Evolutionary conservation across 805 yeast species (phyloP).

Genomic region (Candida lessepsii): DNA sequence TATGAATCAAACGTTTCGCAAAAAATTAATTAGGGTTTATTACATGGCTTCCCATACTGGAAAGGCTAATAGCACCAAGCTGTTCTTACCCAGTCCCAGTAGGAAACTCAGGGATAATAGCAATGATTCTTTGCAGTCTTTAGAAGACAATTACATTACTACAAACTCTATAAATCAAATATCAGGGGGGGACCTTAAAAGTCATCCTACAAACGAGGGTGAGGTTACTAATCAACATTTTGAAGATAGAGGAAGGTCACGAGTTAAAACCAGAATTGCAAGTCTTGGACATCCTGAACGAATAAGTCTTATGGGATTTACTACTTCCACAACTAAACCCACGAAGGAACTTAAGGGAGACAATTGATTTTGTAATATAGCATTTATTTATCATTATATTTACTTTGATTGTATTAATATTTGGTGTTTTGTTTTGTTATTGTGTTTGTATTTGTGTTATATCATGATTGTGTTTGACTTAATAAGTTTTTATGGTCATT

Average conservation of each 20-base stretch:
- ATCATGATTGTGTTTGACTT: background rate
- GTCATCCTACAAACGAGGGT: background rate
- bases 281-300: constrained; percentile 26
- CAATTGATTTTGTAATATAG: constrained; percentile 40
- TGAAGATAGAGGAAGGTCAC: constrained; percentile 23
- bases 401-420: background rate
- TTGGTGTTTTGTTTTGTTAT: too few relatives aligned
- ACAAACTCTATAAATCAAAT: too few relatives aligned
- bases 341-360: constrained; percentile 52
- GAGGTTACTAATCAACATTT: constrained; percentile 8
- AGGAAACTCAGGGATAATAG: constrained; percentile 1
- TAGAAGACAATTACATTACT: background rate
- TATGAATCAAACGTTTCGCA: constrained; percentile 1
- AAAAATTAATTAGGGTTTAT: constrained; percentile 2
- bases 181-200: too few relatives aligned
- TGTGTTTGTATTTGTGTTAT: too few relatives aligned
- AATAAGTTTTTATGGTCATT: constrained; percentile 45
- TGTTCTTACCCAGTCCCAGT: background rate
- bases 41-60: background rate
- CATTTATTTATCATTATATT: constrained; percentile 35
- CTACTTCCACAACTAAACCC: constrained; percentile 54
- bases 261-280: constrained; percentile 21
- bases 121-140: background rate
- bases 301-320: constrained; percentile 57
- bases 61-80: constrained; percentile 1